Conservation (phyloP, 1,139 yeast genomes). For the Kodamaea suecica region DNA sequence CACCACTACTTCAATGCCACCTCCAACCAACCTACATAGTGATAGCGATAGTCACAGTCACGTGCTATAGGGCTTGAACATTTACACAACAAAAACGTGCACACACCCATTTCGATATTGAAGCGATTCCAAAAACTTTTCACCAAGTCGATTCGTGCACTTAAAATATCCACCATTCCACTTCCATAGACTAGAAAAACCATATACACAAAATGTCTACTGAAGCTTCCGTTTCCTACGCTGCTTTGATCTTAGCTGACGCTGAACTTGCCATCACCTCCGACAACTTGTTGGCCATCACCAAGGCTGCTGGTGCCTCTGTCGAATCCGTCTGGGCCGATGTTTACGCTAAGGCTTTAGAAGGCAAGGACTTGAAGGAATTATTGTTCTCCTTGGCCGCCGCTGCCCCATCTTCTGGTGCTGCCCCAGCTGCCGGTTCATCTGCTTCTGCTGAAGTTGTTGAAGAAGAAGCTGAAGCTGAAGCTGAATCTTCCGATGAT, state of each 20-base stretch:
- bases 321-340: constrained; percentile 72
- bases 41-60: no score
- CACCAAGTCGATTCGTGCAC: background rate
- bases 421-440: constrained; percentile 55
- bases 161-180: background rate
- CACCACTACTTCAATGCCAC: no score
- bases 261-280: constrained; percentile 76
- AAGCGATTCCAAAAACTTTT: background rate
- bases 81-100: no score
- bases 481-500: constrained; percentile 56
- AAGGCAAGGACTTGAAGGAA: constrained; percentile 72
- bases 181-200: background rate
- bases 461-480: constrained; percentile 53
- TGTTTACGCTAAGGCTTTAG: constrained; percentile 77
- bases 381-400: constrained; percentile 71
- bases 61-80: no score
- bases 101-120: no score
- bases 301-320: constrained; percentile 47
- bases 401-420: constrained; percentile 66
- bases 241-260: constrained; percentile 84
- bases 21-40: no score
- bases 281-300: constrained; percentile 70
- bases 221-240: constrained; percentile 84
- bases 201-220: constrained; percentile 56
- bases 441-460: constrained; percentile 57